Conservation (phyloP, 2,329 filamentous ascomycete species). For the Aspergillus amoenus region DNA sequence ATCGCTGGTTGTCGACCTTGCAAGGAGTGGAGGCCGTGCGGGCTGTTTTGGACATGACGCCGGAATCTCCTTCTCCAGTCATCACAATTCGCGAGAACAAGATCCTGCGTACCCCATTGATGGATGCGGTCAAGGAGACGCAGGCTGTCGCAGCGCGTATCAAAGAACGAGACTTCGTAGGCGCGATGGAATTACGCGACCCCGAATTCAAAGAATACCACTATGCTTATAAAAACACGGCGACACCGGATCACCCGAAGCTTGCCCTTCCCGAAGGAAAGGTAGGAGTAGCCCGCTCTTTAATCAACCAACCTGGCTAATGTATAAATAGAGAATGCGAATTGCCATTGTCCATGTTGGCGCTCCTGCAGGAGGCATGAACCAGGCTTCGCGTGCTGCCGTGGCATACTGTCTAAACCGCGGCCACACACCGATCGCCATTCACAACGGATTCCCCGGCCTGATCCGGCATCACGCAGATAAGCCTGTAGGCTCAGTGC, state of each 20-base stretch:
- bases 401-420: conserved; percentile 89
- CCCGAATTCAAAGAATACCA: conserved; percentile 94
- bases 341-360: conserved; percentile 97
- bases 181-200: conserved; percentile 84
- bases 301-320: not conserved
- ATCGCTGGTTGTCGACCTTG: conserved; percentile 86
- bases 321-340: conserved; percentile 68
- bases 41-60: conserved; percentile 83
- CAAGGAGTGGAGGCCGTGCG: conserved; percentile 94
- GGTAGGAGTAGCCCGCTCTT: conserved; percentile 46
- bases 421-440: conserved; percentile 88
- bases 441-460: conserved; percentile 96
- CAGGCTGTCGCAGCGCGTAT: conserved; percentile 82
- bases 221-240: conserved; percentile 86
- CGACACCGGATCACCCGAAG: conserved; percentile 72
- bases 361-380: conserved; percentile 96
- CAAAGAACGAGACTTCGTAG: conserved; percentile 78
- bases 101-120: conserved; percentile 83
- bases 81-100: conserved; percentile 98
- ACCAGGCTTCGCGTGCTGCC: conserved; percentile 88
- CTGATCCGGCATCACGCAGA: conserved; percentile 88
- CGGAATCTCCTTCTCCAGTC: conserved; percentile 86
- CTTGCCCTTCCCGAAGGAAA: conserved; percentile 68
- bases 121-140: conserved; percentile 84
- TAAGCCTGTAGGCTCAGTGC: conserved; percentile 75